These are phyloP conservation scores for Saccharomycopsis selenospora DNA, from an alignment of 805 yeast species.

Conservation along the genomic window DNA sequence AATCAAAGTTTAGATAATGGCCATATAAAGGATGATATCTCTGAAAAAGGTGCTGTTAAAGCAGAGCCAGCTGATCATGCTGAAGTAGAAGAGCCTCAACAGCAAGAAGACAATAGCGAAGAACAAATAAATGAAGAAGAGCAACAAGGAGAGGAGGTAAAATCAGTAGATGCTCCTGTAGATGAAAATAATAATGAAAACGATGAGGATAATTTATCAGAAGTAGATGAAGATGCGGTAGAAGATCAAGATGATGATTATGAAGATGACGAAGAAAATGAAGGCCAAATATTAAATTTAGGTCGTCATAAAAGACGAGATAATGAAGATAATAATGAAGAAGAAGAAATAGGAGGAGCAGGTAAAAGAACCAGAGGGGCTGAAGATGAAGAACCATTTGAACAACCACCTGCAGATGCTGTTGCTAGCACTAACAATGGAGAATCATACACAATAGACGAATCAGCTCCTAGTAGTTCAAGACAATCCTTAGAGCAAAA, in stretches of 20 bases:
- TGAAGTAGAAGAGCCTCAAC: not conserved
- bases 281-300: constrained; percentile 9
- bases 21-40: no score
- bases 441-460: constrained; percentile 17
- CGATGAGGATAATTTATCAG: constrained; percentile 2
- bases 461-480: constrained; percentile 34
- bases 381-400: constrained; percentile 28
- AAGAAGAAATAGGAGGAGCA: constrained; percentile 20
- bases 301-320: constrained; percentile 22
- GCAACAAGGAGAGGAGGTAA: not conserved
- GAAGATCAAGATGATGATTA: constrained; percentile 14
- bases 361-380: constrained; percentile 14
- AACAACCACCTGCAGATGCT: constrained; percentile 11
- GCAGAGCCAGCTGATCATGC: not conserved
- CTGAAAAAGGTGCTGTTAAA: no score
- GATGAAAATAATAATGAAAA: not conserved
- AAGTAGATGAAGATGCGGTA: constrained; percentile 7
- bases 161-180: not conserved
- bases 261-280: constrained; percentile 13
- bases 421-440: constrained; percentile 19
- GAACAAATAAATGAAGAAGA: not conserved
- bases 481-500: constrained; percentile 76
- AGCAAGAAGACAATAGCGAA: constrained; percentile 1
- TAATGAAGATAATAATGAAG: constrained; percentile 20
- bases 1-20: no score